A percentile compares a stretch with the other conserved stretches of the same genome.
phyloP scores from a whole-genome alignment of 352 stramenopile genomes.

The Globisporangium ultimum region DNA sequence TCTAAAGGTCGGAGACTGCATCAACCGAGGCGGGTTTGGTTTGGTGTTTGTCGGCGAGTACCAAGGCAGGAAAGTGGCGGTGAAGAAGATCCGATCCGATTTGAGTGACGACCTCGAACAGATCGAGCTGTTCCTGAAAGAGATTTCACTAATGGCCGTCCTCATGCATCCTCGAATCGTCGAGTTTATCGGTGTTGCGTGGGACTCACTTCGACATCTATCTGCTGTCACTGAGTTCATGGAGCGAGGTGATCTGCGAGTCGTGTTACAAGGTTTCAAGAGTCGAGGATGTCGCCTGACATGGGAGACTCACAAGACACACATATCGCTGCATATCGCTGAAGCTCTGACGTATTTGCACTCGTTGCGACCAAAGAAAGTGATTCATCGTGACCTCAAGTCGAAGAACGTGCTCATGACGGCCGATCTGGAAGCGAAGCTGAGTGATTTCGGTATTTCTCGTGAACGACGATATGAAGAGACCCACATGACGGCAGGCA shows the following conservation, averaged over 20 bases:
- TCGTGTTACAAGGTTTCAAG: constrained; percentile 49
- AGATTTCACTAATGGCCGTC: constrained; percentile 61
- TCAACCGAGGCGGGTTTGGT: constrained; percentile 62
- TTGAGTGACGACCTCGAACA: constrained; percentile 46
- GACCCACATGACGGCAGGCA: constrained; percentile 65
- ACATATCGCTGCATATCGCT: constrained; percentile 49
- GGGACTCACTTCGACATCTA: constrained; percentile 53
- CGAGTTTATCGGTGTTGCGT: constrained; percentile 67
- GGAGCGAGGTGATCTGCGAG: constrained; percentile 62
- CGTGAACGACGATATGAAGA: constrained; percentile 52
- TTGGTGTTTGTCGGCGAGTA: constrained; percentile 65
- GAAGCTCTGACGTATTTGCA: constrained; percentile 67
- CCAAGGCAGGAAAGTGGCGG: constrained; percentile 53
- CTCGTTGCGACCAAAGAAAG: constrained; percentile 53
- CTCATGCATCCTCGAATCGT: constrained; percentile 59
- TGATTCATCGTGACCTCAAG: constrained; percentile 33
- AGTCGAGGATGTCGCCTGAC: constrained; percentile 33
- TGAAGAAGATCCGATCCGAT: constrained; percentile 61
- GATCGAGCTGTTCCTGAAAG: constrained; percentile 56
- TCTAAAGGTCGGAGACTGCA: constrained; percentile 47
- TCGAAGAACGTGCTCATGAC: constrained; percentile 31
- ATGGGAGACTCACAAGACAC: constrained; percentile 52
- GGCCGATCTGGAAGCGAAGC: constrained; percentile 56
- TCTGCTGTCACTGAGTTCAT: constrained; percentile 69
- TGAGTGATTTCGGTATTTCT: constrained; percentile 76